Evolutionary conservation across 331 rosid species (phyloP), one percentile per base, ranked within the genome.

Genomic region (Malus hybrid): DNA sequence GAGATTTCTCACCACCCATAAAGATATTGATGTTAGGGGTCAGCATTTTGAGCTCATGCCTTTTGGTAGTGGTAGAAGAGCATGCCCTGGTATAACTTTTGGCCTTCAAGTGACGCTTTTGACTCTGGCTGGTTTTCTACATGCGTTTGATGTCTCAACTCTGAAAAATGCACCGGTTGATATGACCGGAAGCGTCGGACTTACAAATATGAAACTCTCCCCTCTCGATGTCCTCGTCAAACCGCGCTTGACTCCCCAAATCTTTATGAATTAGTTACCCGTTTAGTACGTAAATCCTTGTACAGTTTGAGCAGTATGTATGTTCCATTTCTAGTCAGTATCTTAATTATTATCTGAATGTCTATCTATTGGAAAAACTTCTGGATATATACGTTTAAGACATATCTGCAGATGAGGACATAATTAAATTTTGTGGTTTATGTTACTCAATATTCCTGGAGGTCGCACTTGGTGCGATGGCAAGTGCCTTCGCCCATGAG

Each of bases 31-130:
- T 65, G 78, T 83, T 1, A 79, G 65, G 36, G 93, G 91, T 32
- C 81, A 54, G 28, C 76, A 89, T 44, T 89, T 85, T 68, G 85
- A 85, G 71, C 67, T 85, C 13, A 65, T 89, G 33, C 93, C 93
- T 0, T 89, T 89, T 56, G 91, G 91, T 0, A 61, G 80, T 3
- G 93, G 91, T 44, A 82, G 91, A 61, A 81, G 89, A 73, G 34
- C 76, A 0, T 87, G 91, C 39, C 93, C 89, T 24, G 91, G 91
- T 0, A 54, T 80, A 5, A 6, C 66, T 3, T 76, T 87, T 24
- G 87, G 73, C 13, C 82, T 87, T 70, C 87, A 79, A 56, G 79
- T 83, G 85, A 66, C 76, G 9, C 78, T 75, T 4, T 72, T 87
- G 18, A 70, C 79, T 0, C 11, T 89, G 33, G 93, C 93, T 2